These are phyloP conservation scores for Hypericum androsaemum DNA, from an alignment of 345 rosid genomes.

Conservation along the genomic window DNA sequence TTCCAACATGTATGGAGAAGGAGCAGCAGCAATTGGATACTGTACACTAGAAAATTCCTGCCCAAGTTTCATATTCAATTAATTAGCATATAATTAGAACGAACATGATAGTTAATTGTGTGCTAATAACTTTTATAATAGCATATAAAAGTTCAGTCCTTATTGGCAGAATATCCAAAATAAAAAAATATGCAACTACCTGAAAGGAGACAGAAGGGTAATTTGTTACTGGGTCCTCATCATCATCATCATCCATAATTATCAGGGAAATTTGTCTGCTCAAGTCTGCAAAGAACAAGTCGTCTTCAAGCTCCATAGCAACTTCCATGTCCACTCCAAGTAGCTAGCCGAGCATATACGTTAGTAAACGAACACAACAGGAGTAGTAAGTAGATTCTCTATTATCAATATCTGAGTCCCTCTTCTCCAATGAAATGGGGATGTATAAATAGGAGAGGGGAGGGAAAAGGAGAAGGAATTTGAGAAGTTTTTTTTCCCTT, in stretches of 20 bases:
- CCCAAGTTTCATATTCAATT: background rate
- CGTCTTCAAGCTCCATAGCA: slow-evolving; percentile 79
- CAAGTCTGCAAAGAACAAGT: slow-evolving; percentile 74
- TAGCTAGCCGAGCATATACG: no score
- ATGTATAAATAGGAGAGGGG: slow-evolving; percentile 27
- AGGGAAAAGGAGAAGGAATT: no score
- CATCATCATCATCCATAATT: slow-evolving; percentile 88
- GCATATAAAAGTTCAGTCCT: no score
- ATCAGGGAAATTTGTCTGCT: slow-evolving; percentile 89
- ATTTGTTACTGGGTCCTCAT: slow-evolving; percentile 35
- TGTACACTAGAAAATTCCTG: slow-evolving; percentile 42
- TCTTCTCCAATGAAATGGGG: slow-evolving; percentile 9
- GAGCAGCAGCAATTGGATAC: slow-evolving; percentile 22
- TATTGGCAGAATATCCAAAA: background rate
- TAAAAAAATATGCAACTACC: slow-evolving; percentile 42
- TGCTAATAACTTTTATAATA: no score
- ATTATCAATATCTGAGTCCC: background rate
- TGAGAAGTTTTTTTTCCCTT: no score
- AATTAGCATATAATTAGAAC: no score
- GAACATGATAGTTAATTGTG: no score
- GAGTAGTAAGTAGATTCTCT: background rate
- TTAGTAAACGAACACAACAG: no score
- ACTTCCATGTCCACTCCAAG: slow-evolving; percentile 31
- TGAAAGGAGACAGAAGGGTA: slow-evolving; percentile 55
- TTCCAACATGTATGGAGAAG: slow-evolving; percentile 36